Conservation (phyloP, 495 filamentous ascomycete species). For the Pseudomonodictys pantanalensis region DNA sequence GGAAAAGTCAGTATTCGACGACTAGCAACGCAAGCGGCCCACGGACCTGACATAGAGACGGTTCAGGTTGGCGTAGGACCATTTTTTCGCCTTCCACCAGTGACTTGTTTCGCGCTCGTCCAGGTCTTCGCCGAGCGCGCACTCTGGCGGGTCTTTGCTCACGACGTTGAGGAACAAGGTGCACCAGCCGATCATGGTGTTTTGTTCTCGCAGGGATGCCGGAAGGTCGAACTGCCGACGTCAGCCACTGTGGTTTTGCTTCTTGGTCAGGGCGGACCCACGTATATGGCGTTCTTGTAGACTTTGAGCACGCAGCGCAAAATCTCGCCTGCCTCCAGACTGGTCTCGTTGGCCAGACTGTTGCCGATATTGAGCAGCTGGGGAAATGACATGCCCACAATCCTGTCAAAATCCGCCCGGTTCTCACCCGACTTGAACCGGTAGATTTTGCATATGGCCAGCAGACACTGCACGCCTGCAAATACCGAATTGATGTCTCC, state of each 20-base stretch:
- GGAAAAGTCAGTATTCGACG: conserved; percentile 5
- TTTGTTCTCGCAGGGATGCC: conserved; percentile 67
- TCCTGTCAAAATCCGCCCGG: conserved; percentile 85
- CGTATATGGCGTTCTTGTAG: conserved; percentile 96
- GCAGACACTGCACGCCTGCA: conserved; percentile 87
- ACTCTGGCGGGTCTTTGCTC: conserved; percentile 75
- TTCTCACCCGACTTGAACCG: conserved; percentile 85
- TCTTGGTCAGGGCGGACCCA: conserved; percentile 48
- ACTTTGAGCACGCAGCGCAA: conserved; percentile 89
- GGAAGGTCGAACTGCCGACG: conserved; percentile 83
- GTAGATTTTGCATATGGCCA: conserved; percentile 90
- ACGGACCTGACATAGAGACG: conserved; percentile 85
- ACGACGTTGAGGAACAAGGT: conserved; percentile 88
- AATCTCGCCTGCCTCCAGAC: conserved; percentile 93
- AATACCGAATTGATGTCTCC: conserved; percentile 82
- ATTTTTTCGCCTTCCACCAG: conserved; percentile 99
- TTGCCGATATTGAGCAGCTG: conserved; percentile 81
- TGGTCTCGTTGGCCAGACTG: conserved; percentile 82
- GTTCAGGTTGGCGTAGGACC: conserved; percentile 97
- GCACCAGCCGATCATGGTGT: conserved; percentile 89
- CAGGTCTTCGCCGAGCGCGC: conserved; percentile 74
- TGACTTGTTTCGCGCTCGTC: conserved; percentile 88
- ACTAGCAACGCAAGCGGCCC: too few relatives aligned
- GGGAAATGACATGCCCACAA: conserved; percentile 89
- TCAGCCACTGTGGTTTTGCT: conserved; percentile 29